Evolutionary conservation across 345 rosid genomes (phyloP).

Genomic region (Salix suchowensis): DNA sequence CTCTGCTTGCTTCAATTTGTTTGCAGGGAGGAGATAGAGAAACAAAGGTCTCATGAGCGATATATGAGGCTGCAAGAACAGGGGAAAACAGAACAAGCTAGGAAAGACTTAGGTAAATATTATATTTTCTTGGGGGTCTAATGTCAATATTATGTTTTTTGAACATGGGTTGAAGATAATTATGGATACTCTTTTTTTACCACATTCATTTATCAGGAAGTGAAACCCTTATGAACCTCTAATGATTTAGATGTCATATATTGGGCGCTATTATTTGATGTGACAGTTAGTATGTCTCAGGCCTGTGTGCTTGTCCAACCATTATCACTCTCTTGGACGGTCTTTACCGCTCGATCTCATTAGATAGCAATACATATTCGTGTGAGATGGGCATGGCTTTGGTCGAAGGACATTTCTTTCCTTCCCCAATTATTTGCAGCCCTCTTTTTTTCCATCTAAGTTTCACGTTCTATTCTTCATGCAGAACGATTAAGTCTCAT

Average conservation of each 20-base stretch:
- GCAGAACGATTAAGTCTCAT: conserved; percentile 79
- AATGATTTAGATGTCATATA: background rate
- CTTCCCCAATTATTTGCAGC: background rate
- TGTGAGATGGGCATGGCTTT: background rate
- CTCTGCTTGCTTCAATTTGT: background rate
- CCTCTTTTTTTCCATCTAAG: background rate
- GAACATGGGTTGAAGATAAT: background rate
- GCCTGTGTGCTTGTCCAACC: background rate
- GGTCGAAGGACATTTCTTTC: background rate
- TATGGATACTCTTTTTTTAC: background rate
- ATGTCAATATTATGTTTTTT: background rate
- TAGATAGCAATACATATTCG: too few relatives aligned
- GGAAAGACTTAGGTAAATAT: conserved; percentile 74
- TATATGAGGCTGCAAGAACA: conserved; percentile 98
- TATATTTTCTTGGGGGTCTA: background rate
- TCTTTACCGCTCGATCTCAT: background rate
- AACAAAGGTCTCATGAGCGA: conserved; percentile 92
- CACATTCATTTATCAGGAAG: background rate
- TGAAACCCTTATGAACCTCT: background rate
- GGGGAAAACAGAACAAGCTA: conserved; percentile 95
- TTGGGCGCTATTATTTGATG: background rate
- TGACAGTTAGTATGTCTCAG: background rate
- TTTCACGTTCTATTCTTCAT: background rate
- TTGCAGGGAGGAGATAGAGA: conserved; percentile 88
- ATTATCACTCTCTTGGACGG: background rate